Evolutionary conservation across 1,284 basidiomycete species (phyloP).

Genomic region (Inonotus obliquus): DNA sequence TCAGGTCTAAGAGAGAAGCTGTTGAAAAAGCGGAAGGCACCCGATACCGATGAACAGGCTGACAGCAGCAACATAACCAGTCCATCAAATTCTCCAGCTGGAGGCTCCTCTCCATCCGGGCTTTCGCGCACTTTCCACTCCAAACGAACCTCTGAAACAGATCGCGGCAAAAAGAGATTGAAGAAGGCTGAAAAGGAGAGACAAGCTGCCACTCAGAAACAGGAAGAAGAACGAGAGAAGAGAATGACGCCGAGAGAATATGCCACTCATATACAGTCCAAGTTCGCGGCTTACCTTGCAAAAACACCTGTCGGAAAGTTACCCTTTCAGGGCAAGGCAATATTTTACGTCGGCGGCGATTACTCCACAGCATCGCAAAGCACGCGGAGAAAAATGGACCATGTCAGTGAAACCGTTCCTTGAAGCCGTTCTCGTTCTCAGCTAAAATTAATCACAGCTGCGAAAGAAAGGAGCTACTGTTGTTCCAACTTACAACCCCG

Average conservation of each 20-base stretch:
- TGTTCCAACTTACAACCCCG: slow-evolving; percentile 48
- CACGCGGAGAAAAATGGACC: slow-evolving; percentile 54
- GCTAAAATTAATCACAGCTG: slow-evolving; percentile 39
- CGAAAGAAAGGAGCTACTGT: slow-evolving; percentile 52
- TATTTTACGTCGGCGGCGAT: slow-evolving; percentile 59
- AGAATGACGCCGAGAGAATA: slow-evolving; percentile 19
- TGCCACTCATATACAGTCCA: slow-evolving; percentile 10
- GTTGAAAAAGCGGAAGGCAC: neutral
- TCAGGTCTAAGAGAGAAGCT: neutral
- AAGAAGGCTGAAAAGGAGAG: slow-evolving; percentile 9
- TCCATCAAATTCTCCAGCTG: slow-evolving; percentile 11
- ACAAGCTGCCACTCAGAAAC: slow-evolving; percentile 4
- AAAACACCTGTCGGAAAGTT: slow-evolving; percentile 20
- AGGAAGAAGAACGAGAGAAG: slow-evolving; percentile 14
- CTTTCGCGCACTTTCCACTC: neutral
- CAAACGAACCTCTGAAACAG: neutral
- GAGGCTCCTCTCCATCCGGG: neutral
- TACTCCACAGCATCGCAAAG: slow-evolving; percentile 42
- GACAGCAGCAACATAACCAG: slow-evolving; percentile 11
- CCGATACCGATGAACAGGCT: neutral
- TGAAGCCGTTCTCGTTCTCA: neutral
- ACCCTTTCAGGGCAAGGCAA: slow-evolving; percentile 45
- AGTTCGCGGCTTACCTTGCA: slow-evolving; percentile 13
- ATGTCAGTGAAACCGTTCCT: slow-evolving; percentile 39
- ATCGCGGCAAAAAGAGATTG: neutral